Conservation (phyloP, 257 asterid genomes). For the Cordia subcordata region DNA sequence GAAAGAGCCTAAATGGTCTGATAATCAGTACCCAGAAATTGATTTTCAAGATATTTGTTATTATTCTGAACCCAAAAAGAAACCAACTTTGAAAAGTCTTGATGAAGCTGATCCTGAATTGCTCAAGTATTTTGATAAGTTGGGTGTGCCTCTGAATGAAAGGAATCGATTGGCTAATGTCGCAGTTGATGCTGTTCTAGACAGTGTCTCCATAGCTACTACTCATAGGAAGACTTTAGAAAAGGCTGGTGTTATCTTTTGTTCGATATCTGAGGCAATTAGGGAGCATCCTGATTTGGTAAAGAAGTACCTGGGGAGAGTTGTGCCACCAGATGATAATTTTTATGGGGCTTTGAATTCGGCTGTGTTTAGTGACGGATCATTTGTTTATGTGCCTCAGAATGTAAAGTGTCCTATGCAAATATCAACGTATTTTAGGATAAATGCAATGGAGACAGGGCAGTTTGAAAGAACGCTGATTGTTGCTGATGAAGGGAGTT, state of each 20-base stretch:
- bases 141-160: conserved; percentile 88
- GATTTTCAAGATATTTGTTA: conserved; percentile 73
- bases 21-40: conserved; percentile 63
- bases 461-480: conserved; percentile 97
- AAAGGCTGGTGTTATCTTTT: conserved; percentile 85
- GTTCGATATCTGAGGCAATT: conserved; percentile 92
- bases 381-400: conserved; percentile 87
- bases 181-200: conserved; percentile 93
- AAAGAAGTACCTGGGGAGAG: conserved; percentile 69
- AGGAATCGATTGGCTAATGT: conserved; percentile 85
- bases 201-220: conserved; percentile 92
- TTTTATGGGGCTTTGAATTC: conserved; percentile 81
- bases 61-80: conserved; percentile 88
- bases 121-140: conserved; percentile 69
- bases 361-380: conserved; percentile 96
- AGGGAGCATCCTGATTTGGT: conserved; percentile 78
- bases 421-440: conserved; percentile 87
- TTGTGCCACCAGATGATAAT: conserved; percentile 89
- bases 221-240: conserved; percentile 79
- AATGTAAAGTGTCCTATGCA: conserved; percentile 90
- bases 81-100: conserved; percentile 74
- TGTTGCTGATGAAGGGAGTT: conserved; percentile 87
- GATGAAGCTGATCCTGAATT: conserved; percentile 94
- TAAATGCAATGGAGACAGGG: conserved; percentile 95
- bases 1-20: conserved; percentile 95